Conservation (phyloP, 805 yeast species). For the Henningerozyma blattae region DNA sequence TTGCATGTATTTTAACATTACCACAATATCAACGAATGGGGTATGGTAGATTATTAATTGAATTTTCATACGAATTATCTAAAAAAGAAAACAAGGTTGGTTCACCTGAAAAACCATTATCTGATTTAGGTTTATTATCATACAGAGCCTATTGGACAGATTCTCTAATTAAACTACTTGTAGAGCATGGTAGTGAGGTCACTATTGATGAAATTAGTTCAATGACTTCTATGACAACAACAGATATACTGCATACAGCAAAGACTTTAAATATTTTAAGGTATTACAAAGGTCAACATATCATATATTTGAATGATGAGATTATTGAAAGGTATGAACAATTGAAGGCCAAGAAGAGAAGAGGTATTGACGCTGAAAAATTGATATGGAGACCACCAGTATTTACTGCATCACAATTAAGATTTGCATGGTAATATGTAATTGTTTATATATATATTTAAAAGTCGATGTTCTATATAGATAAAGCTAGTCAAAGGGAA, state of each 20-base stretch:
- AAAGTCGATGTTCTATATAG: too few species aligned
- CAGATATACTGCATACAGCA: constrained; percentile 87
- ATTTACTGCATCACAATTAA: constrained; percentile 83
- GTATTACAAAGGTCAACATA: constrained; percentile 92
- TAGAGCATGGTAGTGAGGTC: constrained; percentile 51
- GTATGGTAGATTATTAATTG: constrained; percentile 81
- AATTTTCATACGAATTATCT: constrained; percentile 85
- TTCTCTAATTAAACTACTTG: constrained; percentile 59
- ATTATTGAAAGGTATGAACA: constrained; percentile 67
- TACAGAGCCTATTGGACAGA: constrained; percentile 97
- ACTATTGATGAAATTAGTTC: constrained; percentile 86
- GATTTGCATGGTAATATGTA: constrained; percentile 74
- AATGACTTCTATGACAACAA: constrained; percentile 87
- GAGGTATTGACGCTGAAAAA: constrained; percentile 58
- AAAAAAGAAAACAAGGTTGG: constrained; percentile 84
- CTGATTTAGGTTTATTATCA: constrained; percentile 85
- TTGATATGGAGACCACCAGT: constrained; percentile 92
- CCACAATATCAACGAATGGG: constrained; percentile 97
- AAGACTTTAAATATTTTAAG: constrained; percentile 82
- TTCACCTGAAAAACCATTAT: constrained; percentile 93
- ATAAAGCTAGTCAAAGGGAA: constrained; percentile 52
- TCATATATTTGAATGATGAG: constrained; percentile 75
- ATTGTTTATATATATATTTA: not conserved
- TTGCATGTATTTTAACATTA: constrained; percentile 90
- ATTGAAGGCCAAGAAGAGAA: constrained; percentile 56